Base-by-base conservation (phyloP, 345 rosid species). In the Mercurialis annua region DNA sequence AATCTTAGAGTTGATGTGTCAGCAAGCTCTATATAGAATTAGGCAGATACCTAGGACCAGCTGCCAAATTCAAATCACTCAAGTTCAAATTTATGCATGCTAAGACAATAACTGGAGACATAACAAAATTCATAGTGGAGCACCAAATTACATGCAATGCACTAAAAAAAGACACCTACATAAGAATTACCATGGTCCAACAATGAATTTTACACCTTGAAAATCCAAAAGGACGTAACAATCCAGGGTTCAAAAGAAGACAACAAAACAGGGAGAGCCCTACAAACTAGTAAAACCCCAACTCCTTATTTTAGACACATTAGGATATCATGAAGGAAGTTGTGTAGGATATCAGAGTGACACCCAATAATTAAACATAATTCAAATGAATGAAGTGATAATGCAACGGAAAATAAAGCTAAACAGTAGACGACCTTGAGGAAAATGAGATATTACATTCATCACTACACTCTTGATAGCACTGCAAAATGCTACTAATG, bases 21-120 rank as follows among this genome's bases (percentile, higher is more conserved):
- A n/a, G n/a, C n/a, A 72, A 46, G 62, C 54, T 49, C 52, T 14
- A 30, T 7, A 34, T 27, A 30, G 50, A 30, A 51, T 33, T 51
- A 51, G 8, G 52, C 29, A n/a, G 51, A 56, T 15, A 56, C 58
- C 53, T 43, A 26, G 51, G 18, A 38, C 42, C 52, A 27, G 16
- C 50, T 61, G 50, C 66, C 55, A 36, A 26, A 53, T 12, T 40
- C 51, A 29, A 54, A 43, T 14, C 56, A 7, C 57, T 21, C 12
- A 21, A 31, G 24, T 17, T 26, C 23, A 17, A n/a, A 34, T 34
- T 49, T 47, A 23, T 20, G 1, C 43, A 20, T 17, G 36, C 43
- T 24, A 46, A 5, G 26, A 17, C 20, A 20, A 59, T 33, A 31
- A 21, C 33, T 21, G 18, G 8, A 57, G 31, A 30, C 57, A 27